These are phyloP conservation scores for Neurospora discreta DNA, from an alignment of 495 filamentous ascomycete species.

Conservation along the genomic window DNA sequence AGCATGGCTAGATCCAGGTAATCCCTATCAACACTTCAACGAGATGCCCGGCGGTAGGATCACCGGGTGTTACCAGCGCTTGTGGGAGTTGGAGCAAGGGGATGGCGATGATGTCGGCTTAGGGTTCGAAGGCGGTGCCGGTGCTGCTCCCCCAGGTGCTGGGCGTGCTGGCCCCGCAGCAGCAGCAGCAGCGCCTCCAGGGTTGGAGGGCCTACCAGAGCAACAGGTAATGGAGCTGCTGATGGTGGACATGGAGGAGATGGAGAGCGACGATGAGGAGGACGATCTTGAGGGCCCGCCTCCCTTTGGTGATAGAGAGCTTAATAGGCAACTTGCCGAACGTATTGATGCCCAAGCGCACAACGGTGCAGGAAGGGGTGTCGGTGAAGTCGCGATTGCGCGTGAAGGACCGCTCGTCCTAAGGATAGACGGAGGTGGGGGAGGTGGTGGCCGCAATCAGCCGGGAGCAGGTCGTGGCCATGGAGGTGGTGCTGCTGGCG, in stretches of 20 bases:
- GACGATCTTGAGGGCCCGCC: neutral
- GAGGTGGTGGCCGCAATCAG: constrained; percentile 10
- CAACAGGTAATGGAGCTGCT: constrained; percentile 2
- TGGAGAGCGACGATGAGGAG: constrained; percentile 16
- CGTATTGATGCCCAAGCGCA: neutral
- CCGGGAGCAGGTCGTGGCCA: constrained; percentile 16
- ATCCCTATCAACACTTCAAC: constrained; percentile 89
- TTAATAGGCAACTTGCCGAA: neutral
- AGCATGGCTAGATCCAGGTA: constrained; percentile 64
- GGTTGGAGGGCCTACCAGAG: neutral
- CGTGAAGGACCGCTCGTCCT: constrained; percentile 45
- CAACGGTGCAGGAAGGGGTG: constrained; percentile 5
- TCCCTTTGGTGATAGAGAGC: neutral
- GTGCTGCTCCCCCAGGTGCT: neutral
- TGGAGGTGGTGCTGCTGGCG: constrained; percentile 4
- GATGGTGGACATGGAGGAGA: constrained; percentile 16
- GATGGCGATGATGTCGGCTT: constrained; percentile 54
- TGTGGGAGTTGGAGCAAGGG: constrained; percentile 83
- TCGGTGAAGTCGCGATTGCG: constrained; percentile 26
- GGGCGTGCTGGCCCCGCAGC: constrained; percentile 1
- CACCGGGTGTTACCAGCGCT: constrained; percentile 62
- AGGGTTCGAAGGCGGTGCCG: constrained; percentile 39
- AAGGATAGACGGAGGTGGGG: constrained; percentile 27
- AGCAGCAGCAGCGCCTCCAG: neutral
- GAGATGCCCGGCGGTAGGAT: constrained; percentile 31